Evolutionary conservation across 495 filamentous ascomycete species (phyloP).

Genomic region (Margaritispora aquatica): DNA sequence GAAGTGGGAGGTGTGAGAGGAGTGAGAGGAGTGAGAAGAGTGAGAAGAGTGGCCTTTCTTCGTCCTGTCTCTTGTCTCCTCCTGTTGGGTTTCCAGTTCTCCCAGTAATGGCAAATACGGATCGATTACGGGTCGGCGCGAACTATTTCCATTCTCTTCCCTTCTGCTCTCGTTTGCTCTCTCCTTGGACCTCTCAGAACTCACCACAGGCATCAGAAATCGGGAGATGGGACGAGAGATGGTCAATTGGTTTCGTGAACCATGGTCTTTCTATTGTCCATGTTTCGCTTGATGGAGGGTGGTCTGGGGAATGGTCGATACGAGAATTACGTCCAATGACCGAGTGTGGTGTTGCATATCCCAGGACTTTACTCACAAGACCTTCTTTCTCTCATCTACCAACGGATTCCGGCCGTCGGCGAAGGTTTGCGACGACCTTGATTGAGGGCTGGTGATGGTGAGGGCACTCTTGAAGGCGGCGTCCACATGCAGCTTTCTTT

Average conservation of each 20-base stretch:
- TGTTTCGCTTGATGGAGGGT: not conserved
- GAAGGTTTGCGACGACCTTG: not conserved
- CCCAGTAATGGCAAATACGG: too few relatives aligned
- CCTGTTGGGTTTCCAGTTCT: not conserved
- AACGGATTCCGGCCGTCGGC: not conserved
- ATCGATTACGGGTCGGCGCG: conserved; percentile 3
- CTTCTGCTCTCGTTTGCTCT: not conserved
- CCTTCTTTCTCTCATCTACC: not conserved
- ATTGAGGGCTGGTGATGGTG: not conserved
- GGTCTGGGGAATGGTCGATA: not conserved
- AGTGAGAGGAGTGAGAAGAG: too few relatives aligned
- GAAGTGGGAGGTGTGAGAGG: too few relatives aligned
- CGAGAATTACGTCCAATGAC: not conserved
- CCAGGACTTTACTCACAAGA: too few relatives aligned
- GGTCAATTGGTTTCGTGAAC: not conserved
- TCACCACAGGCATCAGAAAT: not conserved
- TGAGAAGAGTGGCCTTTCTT: not conserved
- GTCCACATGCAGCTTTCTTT: not conserved
- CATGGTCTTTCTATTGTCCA: not conserved
- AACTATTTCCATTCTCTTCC: conserved; percentile 1
- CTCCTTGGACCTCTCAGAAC: not conserved
- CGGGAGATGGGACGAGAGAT: not conserved
- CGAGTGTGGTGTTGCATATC: too few relatives aligned
- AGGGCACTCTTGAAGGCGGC: not conserved
- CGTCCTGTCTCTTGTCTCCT: not conserved